phyloP scores from a whole-genome alignment of 495 filamentous ascomycete species.

The Neurospora tetrasperma region DNA sequence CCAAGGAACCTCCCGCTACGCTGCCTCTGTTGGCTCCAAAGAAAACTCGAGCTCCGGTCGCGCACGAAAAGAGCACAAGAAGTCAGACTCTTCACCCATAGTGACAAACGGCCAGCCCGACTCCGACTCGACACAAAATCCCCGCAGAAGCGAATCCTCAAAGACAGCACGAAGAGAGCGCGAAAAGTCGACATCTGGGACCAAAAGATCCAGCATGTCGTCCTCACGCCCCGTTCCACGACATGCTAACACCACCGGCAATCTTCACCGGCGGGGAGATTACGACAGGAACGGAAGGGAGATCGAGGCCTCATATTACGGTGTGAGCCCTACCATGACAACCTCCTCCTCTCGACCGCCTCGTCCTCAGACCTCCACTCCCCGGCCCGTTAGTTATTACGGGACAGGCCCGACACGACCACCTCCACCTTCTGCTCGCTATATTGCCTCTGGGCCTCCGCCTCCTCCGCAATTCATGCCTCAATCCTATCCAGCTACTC shows the following conservation, averaged over 20 bases:
- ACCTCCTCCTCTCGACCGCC: constrained; percentile 25
- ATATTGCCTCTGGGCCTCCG: not conserved
- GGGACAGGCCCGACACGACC: constrained; percentile 18
- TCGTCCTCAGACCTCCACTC: constrained; percentile 22
- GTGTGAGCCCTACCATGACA: constrained; percentile 24
- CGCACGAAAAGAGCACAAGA: constrained; percentile 25
- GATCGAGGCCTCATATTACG: constrained; percentile 31
- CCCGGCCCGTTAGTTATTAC: constrained; percentile 31
- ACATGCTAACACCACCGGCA: constrained; percentile 20
- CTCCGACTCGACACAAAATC: constrained; percentile 34
- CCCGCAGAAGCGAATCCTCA: constrained; percentile 14
- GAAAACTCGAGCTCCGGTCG: constrained; percentile 38
- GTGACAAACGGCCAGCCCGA: constrained; percentile 25
- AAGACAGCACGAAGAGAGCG: constrained; percentile 24
- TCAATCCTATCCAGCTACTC: constrained; percentile 18
- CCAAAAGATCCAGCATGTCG: constrained; percentile 21
- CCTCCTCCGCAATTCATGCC: constrained; percentile 20
- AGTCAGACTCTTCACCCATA: constrained; percentile 26
- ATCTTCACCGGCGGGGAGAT: constrained; percentile 6
- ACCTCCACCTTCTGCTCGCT: constrained; percentile 11
- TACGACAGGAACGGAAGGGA: constrained; percentile 4
- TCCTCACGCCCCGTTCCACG: constrained; percentile 16
- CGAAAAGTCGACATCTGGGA: constrained; percentile 13
- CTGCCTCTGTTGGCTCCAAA: constrained; percentile 27
- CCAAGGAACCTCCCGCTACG: constrained; percentile 29